phyloP scores from a whole-genome alignment of 1,139 yeast species.

The Lodderomyces margitis region DNA sequence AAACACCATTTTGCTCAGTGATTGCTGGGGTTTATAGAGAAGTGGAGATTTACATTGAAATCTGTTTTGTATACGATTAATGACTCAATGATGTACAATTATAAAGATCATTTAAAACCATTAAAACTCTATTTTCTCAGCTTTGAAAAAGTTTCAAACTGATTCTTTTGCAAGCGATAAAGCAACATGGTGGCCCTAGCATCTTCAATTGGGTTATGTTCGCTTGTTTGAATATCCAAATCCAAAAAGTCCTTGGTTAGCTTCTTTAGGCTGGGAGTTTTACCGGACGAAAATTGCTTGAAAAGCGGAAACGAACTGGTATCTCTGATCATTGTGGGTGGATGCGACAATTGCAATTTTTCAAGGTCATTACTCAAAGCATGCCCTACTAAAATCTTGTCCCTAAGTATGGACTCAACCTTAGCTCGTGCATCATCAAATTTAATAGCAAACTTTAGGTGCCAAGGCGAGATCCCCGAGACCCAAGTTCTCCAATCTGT shows the following conservation, averaged over 20 bases:
- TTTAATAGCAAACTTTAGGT: slow-evolving; percentile 64
- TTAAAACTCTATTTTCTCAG: not conserved
- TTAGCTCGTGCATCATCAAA: slow-evolving; percentile 64
- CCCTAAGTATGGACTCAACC: slow-evolving; percentile 50
- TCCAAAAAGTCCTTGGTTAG: slow-evolving; percentile 57
- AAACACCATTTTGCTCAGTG: not conserved
- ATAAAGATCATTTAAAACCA: too few relatives aligned
- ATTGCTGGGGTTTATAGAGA: slow-evolving; percentile 1
- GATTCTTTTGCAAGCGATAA: slow-evolving; percentile 47
- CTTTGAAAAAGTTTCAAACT: not conserved
- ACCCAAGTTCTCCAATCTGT: slow-evolving; percentile 95
- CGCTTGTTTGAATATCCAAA: slow-evolving; percentile 66
- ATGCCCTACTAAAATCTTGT: slow-evolving; percentile 74
- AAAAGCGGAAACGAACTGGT: slow-evolving; percentile 66
- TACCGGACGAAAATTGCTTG: slow-evolving; percentile 58
- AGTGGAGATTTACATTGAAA: not conserved
- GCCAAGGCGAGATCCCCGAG: slow-evolving; percentile 75
- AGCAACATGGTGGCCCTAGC: slow-evolving; percentile 85
- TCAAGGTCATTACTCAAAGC: slow-evolving; percentile 78
- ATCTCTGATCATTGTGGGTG: slow-evolving; percentile 64
- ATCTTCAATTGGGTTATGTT: slow-evolving; percentile 89
- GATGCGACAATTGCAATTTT: slow-evolving; percentile 66
- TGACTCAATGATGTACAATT: slow-evolving; percentile 8
- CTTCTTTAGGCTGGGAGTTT: slow-evolving; percentile 70
- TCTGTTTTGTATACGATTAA: slow-evolving; percentile 5